Conservation (phyloP, 176 grass and related monocot species). For the Phragmites australis region DNA sequence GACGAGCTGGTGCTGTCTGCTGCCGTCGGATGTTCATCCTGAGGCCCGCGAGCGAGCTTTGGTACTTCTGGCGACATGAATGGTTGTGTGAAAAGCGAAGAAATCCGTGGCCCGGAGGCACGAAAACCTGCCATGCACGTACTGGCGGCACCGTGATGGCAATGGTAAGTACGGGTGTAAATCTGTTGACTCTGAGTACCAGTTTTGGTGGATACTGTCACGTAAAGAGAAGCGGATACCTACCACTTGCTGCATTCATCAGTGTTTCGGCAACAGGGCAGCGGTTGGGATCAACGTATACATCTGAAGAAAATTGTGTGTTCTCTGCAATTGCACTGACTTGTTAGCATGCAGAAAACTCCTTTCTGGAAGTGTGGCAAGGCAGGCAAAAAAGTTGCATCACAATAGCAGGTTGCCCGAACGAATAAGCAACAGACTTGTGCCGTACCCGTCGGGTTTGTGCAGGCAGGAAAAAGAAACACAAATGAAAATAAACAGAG, state of each 20-base stretch:
- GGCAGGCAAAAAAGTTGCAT: background rate
- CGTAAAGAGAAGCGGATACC: background rate
- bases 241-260: background rate
- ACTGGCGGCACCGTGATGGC: conserved; percentile 27
- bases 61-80: background rate
- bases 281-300: background rate
- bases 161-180: background rate
- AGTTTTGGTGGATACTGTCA: background rate
- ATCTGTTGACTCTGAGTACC: background rate
- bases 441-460: background rate
- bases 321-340: background rate
- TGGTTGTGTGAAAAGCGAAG: background rate
- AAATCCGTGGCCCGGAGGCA: background rate
- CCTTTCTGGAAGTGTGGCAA: background rate
- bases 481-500: background rate
- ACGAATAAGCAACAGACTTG: conserved; percentile 3
- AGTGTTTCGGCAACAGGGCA: background rate
- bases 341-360: background rate
- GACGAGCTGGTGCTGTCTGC: too few species aligned
- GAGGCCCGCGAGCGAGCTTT: background rate
- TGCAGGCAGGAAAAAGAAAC: background rate
- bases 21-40: background rate
- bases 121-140: conserved; percentile 8
- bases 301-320: background rate
- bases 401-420: background rate